Percentiles rank a stretch among this genome's conserved stretches.
Conservation (phyloP, 148 eudicot genomes). For the Camellia granthamiana region DNA sequence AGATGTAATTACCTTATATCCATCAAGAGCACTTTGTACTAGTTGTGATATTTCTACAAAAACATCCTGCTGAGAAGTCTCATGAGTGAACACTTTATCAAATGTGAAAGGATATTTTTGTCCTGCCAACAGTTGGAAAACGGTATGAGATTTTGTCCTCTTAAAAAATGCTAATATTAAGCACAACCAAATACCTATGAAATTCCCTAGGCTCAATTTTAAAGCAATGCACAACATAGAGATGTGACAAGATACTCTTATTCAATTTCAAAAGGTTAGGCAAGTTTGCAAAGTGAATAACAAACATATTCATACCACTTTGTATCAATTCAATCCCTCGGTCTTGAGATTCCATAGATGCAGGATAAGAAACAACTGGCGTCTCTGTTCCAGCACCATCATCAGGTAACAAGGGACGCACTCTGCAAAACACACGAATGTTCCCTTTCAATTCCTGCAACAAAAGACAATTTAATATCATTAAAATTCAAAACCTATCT, state of each 20-base stretch:
- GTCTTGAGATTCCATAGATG: slow-evolving; percentile 48
- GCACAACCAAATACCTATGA: neutral
- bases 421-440: slow-evolving; percentile 83
- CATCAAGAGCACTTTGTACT: slow-evolving; percentile 86
- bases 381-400: slow-evolving; percentile 51
- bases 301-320: slow-evolving; percentile 41
- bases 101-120: slow-evolving; percentile 64
- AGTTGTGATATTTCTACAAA: slow-evolving; percentile 73
- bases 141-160: neutral
- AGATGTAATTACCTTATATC: slow-evolving; percentile 55
- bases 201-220: neutral
- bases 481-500: neutral
- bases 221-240: neutral
- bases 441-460: slow-evolving; percentile 79
- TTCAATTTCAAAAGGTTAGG: neutral
- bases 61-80: slow-evolving; percentile 63
- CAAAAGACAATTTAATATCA: slow-evolving; percentile 10
- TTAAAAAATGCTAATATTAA: neutral
- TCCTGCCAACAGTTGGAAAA: slow-evolving; percentile 33
- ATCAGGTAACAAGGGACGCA: slow-evolving; percentile 67
- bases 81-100: slow-evolving; percentile 62
- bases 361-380: slow-evolving; percentile 53
- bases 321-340: slow-evolving; percentile 62
- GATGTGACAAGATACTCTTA: neutral
- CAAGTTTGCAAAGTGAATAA: neutral